Conservation (phyloP, 2,329 filamentous ascomycete genomes). For the Cadophora malorum region DNA sequence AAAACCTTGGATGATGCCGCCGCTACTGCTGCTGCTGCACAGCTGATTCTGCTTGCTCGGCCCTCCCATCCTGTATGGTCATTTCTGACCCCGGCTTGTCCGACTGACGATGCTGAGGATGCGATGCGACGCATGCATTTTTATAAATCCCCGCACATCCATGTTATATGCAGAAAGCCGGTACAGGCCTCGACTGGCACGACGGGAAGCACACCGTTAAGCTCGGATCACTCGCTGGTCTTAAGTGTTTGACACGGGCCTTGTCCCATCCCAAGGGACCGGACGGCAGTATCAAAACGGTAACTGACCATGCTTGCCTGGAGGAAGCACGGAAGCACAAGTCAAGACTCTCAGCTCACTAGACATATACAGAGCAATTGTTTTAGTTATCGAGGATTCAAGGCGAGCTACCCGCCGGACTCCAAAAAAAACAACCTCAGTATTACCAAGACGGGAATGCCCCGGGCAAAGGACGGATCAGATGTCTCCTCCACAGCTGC, state of each 20-base stretch:
- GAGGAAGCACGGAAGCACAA: not conserved
- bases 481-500: constrained; percentile 1
- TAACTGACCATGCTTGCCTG: not conserved
- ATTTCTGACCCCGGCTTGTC: not conserved
- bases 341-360: not conserved
- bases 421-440: not conserved
- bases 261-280: constrained; percentile 4
- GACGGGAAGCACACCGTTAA: not conserved
- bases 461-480: constrained; percentile 7
- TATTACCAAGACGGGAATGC: not conserved
- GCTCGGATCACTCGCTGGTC: constrained; percentile 3
- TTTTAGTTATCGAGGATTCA: not conserved
- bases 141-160: constrained; percentile 9
- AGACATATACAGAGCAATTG: not conserved
- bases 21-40: constrained; percentile 1
- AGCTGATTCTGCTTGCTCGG: constrained; percentile 2
- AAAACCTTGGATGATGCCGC: constrained; percentile 5
- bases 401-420: not conserved
- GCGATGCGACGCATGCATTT: not conserved
- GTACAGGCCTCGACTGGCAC: constrained; percentile 15
- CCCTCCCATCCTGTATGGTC: not conserved
- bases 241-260: not conserved
- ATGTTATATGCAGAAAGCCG: not conserved
- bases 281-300: constrained; percentile 4
- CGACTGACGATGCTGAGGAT: constrained; percentile 2